phyloP scores from a whole-genome alignment of 805 yeast genomes.

The Cyberlindnera misumaiensis region DNA sequence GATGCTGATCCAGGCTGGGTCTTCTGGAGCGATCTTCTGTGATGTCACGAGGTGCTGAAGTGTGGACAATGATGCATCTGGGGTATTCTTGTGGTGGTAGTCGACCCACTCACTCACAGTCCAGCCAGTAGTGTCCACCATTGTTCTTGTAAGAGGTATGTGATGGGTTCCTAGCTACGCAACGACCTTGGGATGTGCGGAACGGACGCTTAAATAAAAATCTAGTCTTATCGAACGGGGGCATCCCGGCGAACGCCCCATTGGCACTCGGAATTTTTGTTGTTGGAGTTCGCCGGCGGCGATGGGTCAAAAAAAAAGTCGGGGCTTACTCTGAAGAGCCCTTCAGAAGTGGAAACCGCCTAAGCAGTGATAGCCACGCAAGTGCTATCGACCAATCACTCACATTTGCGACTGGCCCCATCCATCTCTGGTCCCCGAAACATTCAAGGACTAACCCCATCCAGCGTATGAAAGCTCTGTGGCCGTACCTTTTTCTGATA shows the following conservation, averaged over 20 bases:
- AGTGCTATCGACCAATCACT: too few relatives aligned
- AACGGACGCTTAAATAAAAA: too few relatives aligned
- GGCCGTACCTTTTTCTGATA: not conserved
- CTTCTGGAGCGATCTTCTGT: slow-evolving; percentile 42
- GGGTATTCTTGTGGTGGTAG: slow-evolving; percentile 57
- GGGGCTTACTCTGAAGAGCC: not conserved
- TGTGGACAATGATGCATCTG: slow-evolving; percentile 49
- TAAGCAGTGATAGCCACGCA: too few relatives aligned
- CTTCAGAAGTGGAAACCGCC: too few relatives aligned
- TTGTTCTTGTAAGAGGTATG: slow-evolving; percentile 2
- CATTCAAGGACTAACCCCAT: too few relatives aligned
- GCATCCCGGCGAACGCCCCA: not conserved
- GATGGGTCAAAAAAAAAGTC: not conserved
- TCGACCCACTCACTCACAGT: slow-evolving; percentile 70
- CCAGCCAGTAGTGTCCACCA: slow-evolving; percentile 52
- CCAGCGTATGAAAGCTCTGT: too few relatives aligned
- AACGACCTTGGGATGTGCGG: not conserved
- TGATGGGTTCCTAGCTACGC: not conserved
- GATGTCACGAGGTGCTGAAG: slow-evolving; percentile 40
- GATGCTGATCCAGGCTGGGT: slow-evolving; percentile 91
- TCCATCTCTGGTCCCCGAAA: too few relatives aligned
- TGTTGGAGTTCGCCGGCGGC: slow-evolving; percentile 1
- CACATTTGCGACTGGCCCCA: too few relatives aligned
- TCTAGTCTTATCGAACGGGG: too few relatives aligned
- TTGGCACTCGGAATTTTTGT: too few relatives aligned